Conservation (phyloP, 352 stramenopile genomes). For the Elongisporangium senticosum region DNA sequence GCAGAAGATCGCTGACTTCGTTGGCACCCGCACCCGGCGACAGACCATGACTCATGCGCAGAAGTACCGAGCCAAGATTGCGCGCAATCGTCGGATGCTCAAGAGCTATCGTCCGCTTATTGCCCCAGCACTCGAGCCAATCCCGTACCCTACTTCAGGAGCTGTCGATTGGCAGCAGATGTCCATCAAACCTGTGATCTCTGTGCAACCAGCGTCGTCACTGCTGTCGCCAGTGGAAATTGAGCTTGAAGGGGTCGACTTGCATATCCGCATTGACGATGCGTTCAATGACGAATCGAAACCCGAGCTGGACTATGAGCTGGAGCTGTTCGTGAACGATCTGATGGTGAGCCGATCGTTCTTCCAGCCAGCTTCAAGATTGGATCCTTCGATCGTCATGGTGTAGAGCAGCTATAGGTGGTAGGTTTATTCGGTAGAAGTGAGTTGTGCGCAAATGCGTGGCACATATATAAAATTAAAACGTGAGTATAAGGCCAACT, state of each 20-base stretch:
- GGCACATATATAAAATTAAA: background rate
- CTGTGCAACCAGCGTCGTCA: background rate
- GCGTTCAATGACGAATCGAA: background rate
- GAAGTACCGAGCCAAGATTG: background rate
- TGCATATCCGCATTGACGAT: background rate
- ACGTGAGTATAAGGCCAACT: background rate
- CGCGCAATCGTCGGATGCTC: background rate
- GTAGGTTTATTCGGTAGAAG: no score
- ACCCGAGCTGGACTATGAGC: background rate
- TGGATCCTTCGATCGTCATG: background rate
- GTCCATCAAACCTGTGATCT: background rate
- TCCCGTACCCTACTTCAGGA: background rate
- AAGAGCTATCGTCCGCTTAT: background rate
- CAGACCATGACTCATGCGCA: slow-evolving; percentile 83
- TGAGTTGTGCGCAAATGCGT: background rate
- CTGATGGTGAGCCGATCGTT: background rate
- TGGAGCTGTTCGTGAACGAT: background rate
- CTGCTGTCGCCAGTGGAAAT: background rate
- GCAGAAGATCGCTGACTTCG: slow-evolving; percentile 5
- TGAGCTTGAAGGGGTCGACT: background rate
- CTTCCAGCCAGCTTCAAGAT: background rate
- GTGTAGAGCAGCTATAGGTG: background rate
- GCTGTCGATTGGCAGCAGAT: background rate
- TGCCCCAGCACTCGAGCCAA: background rate
- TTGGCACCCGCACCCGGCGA: slow-evolving; percentile 23